Base-by-base conservation (phyloP, 2,329 filamentous ascomycete species). In the Colletotrichum tropicicola region DNA sequence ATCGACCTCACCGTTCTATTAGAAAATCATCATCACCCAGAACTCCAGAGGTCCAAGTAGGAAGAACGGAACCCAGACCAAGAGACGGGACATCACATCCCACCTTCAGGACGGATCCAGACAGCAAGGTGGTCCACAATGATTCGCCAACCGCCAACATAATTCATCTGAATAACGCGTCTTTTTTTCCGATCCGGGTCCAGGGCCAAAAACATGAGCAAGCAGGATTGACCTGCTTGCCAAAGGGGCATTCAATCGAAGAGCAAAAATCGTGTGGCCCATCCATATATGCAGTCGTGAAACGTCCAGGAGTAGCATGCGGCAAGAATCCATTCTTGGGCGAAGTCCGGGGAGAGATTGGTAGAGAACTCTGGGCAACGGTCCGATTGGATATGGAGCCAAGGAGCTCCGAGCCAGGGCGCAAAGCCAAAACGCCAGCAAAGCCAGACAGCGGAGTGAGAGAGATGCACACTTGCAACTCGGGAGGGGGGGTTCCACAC, bases 211-310 rank as follows among this genome's bases (percentile, higher is more conserved):
- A 67, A 63, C 48, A 59, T 43, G 37, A 37, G 64, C 53, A 65
- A 56, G 51, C 63, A 56, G 64, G 56, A n/a, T 39, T 37, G 17
- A 17, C 55, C n/a, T 60, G 65, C 59, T 60, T 58, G 64, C 47
- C 27, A 51, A 55, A 17, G 44, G n/a, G 35, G 35, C 45, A 51
- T 53, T 41, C 57, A 39, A 60, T 56, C 57, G 62, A 65, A 35
- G 30, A 65, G 57, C 49, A 65, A 51, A 60, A 65, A 59, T 68
- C 65, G 67, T 68, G n/a, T 15, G 48, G 41, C 28, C 64, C 57
- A 65, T 65, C 65, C 67, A 68, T 68, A 25, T 68, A 68, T 68
- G 67, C 67, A 65, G 65, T 65, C 60, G 65, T 68, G 27, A 68
- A 65, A 55, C 37, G 59, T 68, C 65, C 59, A 58, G 59, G 47